Conservation (phyloP, 345 rosid species). For the Citrus sinensis region DNA sequence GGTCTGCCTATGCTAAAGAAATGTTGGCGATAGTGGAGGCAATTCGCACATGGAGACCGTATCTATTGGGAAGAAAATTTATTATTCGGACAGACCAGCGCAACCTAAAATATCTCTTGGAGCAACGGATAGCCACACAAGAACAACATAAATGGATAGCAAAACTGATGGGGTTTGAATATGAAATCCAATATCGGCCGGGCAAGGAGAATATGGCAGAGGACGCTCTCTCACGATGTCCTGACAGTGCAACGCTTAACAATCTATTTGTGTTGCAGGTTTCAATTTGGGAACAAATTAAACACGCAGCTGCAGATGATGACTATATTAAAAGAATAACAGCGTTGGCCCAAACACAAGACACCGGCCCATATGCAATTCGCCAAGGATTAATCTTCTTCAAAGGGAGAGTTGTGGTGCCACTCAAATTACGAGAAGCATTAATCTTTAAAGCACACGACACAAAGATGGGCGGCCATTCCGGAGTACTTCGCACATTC, state of each 20-base stretch:
- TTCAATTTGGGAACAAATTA: no score
- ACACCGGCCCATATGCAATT: no score
- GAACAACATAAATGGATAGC: not conserved
- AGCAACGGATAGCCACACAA: not conserved
- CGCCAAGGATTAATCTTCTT: no score
- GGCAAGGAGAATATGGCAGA: not conserved
- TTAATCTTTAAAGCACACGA: no score
- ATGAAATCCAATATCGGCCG: not conserved
- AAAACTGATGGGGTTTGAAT: not conserved
- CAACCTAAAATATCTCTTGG: not conserved
- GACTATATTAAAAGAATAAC: no score
- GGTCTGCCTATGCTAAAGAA: no score
- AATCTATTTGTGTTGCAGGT: not conserved
- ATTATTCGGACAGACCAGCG: not conserved
- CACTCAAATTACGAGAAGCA: no score
- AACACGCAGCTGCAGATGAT: no score
- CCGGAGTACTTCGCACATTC: no score
- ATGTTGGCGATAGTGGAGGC: not conserved
- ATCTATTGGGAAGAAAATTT: not conserved
- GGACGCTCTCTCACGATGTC: not conserved
- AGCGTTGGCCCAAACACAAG: no score
- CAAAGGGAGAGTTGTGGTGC: no score
- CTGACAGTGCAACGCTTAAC: not conserved
- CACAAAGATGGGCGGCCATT: no score
- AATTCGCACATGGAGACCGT: not conserved